A percentile compares a stretch with the other conserved stretches of the same genome.
Conservation (phyloP, 805 yeast genomes). For the Debaryomyces hansenii region DNA sequence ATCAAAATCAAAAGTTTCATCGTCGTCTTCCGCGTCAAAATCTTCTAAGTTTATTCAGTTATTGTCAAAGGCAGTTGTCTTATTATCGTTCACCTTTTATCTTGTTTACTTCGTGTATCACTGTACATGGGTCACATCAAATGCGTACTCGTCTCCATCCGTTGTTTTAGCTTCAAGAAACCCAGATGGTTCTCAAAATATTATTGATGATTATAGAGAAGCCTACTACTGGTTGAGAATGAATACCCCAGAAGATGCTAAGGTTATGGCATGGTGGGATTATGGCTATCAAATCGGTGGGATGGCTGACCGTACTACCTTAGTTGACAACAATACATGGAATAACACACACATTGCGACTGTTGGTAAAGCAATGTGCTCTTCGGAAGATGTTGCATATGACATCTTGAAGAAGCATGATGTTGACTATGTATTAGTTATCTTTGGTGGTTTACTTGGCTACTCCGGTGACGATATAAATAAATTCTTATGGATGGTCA, state of each 20-base stretch:
- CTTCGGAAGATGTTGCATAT: constrained; percentile 84
- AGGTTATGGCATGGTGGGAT: constrained; percentile 99
- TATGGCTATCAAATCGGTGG: constrained; percentile 99
- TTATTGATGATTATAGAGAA: constrained; percentile 97
- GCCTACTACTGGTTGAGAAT: constrained; percentile 98
- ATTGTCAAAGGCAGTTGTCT: constrained; percentile 61
- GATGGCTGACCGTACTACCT: constrained; percentile 98
- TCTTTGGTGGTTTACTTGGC: constrained; percentile 93
- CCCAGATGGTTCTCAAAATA: constrained; percentile 80
- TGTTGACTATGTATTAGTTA: constrained; percentile 89
- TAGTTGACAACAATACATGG: constrained; percentile 99
- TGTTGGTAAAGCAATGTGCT: constrained; percentile 97
- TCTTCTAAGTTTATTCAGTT: constrained; percentile 32
- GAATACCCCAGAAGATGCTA: constrained; percentile 96
- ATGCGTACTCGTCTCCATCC: constrained; percentile 96
- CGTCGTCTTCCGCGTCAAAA: constrained; percentile 1
- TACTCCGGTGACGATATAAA: constrained; percentile 95
- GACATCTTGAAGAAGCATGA: constrained; percentile 87
- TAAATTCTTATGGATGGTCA: constrained; percentile 97
- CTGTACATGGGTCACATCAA: constrained; percentile 96
- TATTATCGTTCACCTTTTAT: constrained; percentile 70
- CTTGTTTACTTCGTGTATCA: constrained; percentile 82
- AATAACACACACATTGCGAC: constrained; percentile 99
- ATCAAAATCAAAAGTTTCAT: constrained; percentile 1
- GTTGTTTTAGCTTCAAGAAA: constrained; percentile 84